phyloP scores from a whole-genome alignment of 1,139 yeast genomes.

The Pichia sp. region DNA sequence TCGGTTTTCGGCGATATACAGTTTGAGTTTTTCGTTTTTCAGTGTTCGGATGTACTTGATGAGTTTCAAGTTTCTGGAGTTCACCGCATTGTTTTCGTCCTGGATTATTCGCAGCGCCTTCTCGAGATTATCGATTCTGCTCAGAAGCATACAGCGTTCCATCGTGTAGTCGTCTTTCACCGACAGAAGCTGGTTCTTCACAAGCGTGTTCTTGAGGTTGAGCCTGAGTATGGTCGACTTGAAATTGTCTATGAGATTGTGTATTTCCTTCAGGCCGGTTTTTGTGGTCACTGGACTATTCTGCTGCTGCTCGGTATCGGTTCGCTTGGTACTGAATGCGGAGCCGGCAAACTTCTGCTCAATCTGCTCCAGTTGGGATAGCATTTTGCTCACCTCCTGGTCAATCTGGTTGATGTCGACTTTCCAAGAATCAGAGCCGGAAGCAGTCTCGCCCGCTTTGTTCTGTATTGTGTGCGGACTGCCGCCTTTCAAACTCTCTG shows the following conservation, averaged over 20 bases:
- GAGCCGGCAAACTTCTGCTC: neutral
- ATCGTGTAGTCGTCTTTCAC: conserved; percentile 27
- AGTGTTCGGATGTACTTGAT: conserved; percentile 29
- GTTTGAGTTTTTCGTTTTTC: conserved; percentile 28
- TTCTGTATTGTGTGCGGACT: neutral
- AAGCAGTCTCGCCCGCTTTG: neutral
- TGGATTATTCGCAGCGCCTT: conserved; percentile 24
- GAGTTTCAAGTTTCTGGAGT: conserved; percentile 28
- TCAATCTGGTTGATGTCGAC: conserved; percentile 5
- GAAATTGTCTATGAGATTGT: conserved; percentile 13
- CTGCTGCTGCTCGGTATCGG: neutral
- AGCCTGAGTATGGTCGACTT: conserved; percentile 27
- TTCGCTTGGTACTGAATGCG: too few species aligned
- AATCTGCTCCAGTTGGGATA: neutral
- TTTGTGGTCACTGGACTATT: neutral
- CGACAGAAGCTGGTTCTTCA: conserved; percentile 25
- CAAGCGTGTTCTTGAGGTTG: conserved; percentile 29
- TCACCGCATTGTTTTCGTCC: conserved; percentile 29
- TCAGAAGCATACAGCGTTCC: conserved; percentile 27
- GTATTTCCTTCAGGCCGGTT: conserved; percentile 1
- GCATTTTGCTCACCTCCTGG: neutral
- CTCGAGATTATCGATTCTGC: conserved; percentile 27
- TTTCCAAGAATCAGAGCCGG: conserved; percentile 1
- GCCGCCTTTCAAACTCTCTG: neutral
- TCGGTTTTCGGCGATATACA: conserved; percentile 26